phyloP scores from a whole-genome alignment of 2,329 filamentous ascomycete genomes.

The Fusarium luffae region DNA sequence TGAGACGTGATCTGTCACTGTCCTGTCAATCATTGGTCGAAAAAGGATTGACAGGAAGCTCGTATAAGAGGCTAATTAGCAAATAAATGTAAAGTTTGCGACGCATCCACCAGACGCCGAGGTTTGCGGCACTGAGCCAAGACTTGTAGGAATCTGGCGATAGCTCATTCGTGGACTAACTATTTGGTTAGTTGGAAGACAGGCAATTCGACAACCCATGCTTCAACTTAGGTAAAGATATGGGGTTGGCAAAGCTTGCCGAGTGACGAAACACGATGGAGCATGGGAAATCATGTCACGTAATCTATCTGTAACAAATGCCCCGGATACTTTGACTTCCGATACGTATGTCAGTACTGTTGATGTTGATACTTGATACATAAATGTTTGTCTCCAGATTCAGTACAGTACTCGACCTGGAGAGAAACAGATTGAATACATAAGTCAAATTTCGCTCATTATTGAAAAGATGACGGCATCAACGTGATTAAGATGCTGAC shows the following conservation, averaged over 20 bases:
- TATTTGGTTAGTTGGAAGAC: slow-evolving; percentile 31
- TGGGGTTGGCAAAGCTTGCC: slow-evolving; percentile 29
- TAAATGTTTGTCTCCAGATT: not conserved
- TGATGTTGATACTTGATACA: not conserved
- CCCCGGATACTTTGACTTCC: slow-evolving; percentile 27
- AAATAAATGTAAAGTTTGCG: not conserved
- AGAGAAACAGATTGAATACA: not conserved
- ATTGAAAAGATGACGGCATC: not conserved
- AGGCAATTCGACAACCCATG: slow-evolving; percentile 12
- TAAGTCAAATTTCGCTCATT: not conserved
- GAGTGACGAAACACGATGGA: slow-evolving; percentile 32
- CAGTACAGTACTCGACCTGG: not conserved
- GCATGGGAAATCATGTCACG: slow-evolving; percentile 15
- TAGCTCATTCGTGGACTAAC: slow-evolving; percentile 40
- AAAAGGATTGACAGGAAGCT: slow-evolving; percentile 12
- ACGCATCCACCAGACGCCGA: slow-evolving; percentile 3
- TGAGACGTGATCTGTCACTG: slow-evolving; percentile 12
- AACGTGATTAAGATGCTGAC: not conserved
- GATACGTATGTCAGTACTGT: slow-evolving; percentile 19
- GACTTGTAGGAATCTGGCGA: slow-evolving; percentile 2
- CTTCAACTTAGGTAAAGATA: slow-evolving; percentile 29
- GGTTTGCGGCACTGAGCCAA: slow-evolving; percentile 8
- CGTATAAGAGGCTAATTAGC: slow-evolving; percentile 14
- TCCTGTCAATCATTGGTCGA: slow-evolving; percentile 19
- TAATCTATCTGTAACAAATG: slow-evolving; percentile 35